phyloP scores from a whole-genome alignment of 2,329 filamentous ascomycete genomes.

The Cytospora mali region DNA sequence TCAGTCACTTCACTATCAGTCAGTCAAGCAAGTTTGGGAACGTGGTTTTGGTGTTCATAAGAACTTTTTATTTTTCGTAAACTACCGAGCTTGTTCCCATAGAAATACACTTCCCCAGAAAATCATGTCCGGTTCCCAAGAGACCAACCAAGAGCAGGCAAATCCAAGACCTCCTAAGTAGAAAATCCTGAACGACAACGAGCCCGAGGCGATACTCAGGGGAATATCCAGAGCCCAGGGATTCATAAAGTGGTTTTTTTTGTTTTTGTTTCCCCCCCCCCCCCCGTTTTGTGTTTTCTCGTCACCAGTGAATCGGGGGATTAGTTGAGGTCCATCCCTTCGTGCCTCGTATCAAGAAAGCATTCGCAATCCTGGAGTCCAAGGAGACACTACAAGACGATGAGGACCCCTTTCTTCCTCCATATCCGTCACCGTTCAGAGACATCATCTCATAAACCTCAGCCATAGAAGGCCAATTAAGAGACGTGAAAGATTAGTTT shows the following conservation, averaged over 20 bases:
- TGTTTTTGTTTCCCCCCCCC: no score
- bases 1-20: neutral
- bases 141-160: neutral
- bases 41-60: neutral
- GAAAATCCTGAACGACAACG: neutral
- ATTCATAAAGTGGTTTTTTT: neutral
- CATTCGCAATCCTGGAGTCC: neutral
- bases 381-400: neutral
- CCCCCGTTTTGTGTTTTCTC: neutral
- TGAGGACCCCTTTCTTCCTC: neutral
- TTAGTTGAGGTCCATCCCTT: neutral
- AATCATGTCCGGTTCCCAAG: neutral
- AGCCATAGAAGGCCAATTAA: neutral
- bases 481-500: neutral
- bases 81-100: neutral
- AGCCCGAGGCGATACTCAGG: neutral
- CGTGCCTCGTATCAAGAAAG: neutral
- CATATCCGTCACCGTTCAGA: neutral
- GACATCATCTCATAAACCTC: neutral
- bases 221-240: neutral
- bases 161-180: neutral
- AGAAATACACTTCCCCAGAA: constrained; percentile 8
- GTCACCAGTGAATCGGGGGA: neutral
- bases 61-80: constrained; percentile 1
- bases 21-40: neutral